phyloP scores from a whole-genome alignment of 768 basidiomycete genomes.

The Pholiota conissans region DNA sequence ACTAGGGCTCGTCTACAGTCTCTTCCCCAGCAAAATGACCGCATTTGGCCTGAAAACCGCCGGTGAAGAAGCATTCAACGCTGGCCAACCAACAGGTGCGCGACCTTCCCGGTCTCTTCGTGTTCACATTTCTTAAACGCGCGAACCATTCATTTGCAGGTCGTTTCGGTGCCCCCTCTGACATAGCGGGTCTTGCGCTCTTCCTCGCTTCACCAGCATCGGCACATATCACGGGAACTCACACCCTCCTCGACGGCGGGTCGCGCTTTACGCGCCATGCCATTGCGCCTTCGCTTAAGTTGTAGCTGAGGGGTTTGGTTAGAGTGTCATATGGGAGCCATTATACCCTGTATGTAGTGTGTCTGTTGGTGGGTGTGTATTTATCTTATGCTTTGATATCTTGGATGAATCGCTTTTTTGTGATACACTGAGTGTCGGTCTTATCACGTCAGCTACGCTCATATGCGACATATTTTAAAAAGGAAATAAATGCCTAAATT shows the following conservation, averaged over 20 bases:
- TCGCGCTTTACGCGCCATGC: conserved; percentile 32
- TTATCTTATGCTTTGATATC: too few relatives aligned
- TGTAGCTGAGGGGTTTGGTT: too few relatives aligned
- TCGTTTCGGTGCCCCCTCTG: conserved; percentile 61
- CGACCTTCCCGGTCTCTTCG: conserved; percentile 1
- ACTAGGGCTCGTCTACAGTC: conserved; percentile 12
- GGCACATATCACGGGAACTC: conserved; percentile 73
- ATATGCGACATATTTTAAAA: too few relatives aligned
- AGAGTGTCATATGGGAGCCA: too few relatives aligned
- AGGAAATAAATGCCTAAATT: too few relatives aligned
- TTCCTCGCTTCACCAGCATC: conserved; percentile 73
- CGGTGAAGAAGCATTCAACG: conserved; percentile 52
- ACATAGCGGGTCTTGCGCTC: conserved; percentile 70
- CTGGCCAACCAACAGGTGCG: conserved; percentile 65
- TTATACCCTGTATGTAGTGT: too few relatives aligned
- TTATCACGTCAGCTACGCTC: too few relatives aligned
- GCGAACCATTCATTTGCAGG: conserved; percentile 43
- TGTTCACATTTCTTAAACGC: neutral
- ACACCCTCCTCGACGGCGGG: conserved; percentile 75
- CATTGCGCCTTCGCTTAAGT: conserved; percentile 31
- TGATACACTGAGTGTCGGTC: too few relatives aligned
- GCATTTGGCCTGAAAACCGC: conserved; percentile 60
- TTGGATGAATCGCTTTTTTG: too few relatives aligned
- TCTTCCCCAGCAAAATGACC: conserved; percentile 88
- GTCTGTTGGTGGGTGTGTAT: too few relatives aligned